Percentiles rank a stretch among this genome's conserved stretches.
Conservation (phyloP, 2,329 filamentous ascomycete genomes). For the Canariomyces notabilis region DNA sequence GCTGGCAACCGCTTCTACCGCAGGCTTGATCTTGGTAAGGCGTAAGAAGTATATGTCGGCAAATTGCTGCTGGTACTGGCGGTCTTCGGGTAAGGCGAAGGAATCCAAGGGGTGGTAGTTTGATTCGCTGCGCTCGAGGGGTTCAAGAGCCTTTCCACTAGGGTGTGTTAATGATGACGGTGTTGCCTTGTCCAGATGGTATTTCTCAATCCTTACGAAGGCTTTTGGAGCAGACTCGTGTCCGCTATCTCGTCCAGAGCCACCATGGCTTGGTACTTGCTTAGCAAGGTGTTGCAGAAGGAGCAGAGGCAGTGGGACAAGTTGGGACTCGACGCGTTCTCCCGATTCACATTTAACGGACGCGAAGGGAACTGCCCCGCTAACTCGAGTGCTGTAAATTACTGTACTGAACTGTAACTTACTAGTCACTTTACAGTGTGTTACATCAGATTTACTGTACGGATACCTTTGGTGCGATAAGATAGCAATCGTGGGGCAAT, state of each 20-base stretch:
- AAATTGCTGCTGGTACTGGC: slow-evolving; percentile 90
- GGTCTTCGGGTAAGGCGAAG: slow-evolving; percentile 65
- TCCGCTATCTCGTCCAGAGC: slow-evolving; percentile 37
- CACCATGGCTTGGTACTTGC: slow-evolving; percentile 34
- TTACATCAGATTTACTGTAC: no score
- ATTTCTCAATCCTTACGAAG: slow-evolving; percentile 37
- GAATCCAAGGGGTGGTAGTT: slow-evolving; percentile 70
- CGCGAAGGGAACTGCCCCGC: slow-evolving; percentile 12
- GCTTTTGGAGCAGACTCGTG: slow-evolving; percentile 42
- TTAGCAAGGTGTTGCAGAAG: not conserved
- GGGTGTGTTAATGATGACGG: slow-evolving; percentile 12
- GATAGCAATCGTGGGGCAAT: slow-evolving; percentile 22
- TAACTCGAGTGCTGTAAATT: slow-evolving; percentile 2
- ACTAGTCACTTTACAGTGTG: slow-evolving; percentile 7
- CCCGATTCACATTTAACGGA: no score
- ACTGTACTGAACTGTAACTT: no score
- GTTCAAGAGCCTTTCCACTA: slow-evolving; percentile 34
- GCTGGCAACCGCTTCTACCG: slow-evolving; percentile 67
- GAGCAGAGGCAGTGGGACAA: slow-evolving; percentile 9
- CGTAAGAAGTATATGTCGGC: slow-evolving; percentile 97
- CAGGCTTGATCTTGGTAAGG: slow-evolving; percentile 78
- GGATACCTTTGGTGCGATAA: slow-evolving; percentile 24
- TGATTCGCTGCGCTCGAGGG: slow-evolving; percentile 46
- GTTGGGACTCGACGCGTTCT: slow-evolving; percentile 15
- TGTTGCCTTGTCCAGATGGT: slow-evolving; percentile 21